Conservation (phyloP, 352 stramenopile species). For the Phytophthora ohioensis region DNA sequence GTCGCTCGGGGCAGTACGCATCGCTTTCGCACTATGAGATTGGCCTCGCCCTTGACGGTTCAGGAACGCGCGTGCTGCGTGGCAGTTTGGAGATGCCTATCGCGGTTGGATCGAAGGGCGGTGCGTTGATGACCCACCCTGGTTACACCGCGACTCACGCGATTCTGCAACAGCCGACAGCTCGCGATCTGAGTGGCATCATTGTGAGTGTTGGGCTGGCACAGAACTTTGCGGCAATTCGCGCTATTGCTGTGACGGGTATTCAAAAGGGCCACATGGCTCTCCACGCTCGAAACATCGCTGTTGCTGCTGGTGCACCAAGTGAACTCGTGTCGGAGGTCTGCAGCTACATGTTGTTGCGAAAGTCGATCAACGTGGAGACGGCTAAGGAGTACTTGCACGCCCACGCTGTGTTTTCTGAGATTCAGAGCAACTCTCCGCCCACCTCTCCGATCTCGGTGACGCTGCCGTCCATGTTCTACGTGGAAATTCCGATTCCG, state of each 20-base stretch:
- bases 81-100: constrained; percentile 84
- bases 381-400: constrained; percentile 87
- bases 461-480: constrained; percentile 84
- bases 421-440: constrained; percentile 65
- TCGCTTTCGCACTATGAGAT: constrained; percentile 83
- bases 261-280: constrained; percentile 92
- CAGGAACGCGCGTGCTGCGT: constrained; percentile 62
- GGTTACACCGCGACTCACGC: constrained; percentile 80
- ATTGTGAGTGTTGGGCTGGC: constrained; percentile 84
- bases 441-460: constrained; percentile 50
- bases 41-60: constrained; percentile 38
- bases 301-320: constrained; percentile 77
- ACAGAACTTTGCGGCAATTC: constrained; percentile 89
- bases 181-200: constrained; percentile 69
- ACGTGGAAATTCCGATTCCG: constrained; percentile 82
- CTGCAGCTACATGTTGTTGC: constrained; percentile 87
- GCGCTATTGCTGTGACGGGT: constrained; percentile 85
- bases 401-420: constrained; percentile 79
- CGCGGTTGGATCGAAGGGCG: constrained; percentile 84
- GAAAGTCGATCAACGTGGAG: constrained; percentile 85
- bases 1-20: constrained; percentile 80
- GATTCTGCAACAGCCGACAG: constrained; percentile 78
- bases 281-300: constrained; percentile 87
- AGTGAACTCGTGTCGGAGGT: constrained; percentile 86
- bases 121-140: constrained; percentile 83